Conservation (phyloP, 2,329 filamentous ascomycete genomes). For the Epichloe coenophiala region DNA sequence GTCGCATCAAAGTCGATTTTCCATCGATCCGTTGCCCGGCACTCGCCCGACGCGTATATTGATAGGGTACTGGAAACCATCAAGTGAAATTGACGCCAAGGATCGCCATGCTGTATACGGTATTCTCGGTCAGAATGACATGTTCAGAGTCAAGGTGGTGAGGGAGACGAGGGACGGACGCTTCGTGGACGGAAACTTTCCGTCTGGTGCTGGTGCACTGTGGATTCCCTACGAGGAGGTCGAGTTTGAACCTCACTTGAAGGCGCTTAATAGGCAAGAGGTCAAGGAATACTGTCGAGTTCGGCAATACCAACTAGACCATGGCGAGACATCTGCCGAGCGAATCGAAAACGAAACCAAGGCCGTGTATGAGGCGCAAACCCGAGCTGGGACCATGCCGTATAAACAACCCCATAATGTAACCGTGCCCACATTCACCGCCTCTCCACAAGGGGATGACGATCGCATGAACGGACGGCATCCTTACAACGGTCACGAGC, state of each 20-base stretch:
- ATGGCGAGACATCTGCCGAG: slow-evolving; percentile 35
- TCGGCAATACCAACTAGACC: slow-evolving; percentile 43
- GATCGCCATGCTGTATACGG: slow-evolving; percentile 51
- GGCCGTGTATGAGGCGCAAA: slow-evolving; percentile 38
- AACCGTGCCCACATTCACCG: slow-evolving; percentile 10
- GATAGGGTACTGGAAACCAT: slow-evolving; percentile 46
- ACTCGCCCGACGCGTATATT: slow-evolving; percentile 44
- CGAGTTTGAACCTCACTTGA: slow-evolving; percentile 41
- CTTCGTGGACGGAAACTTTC: slow-evolving; percentile 45
- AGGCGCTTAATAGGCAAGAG: slow-evolving; percentile 36
- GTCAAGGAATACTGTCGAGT: slow-evolving; percentile 52
- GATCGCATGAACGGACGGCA: slow-evolving; percentile 6
- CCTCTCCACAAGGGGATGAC: slow-evolving; percentile 11
- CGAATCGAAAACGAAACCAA: slow-evolving; percentile 35
- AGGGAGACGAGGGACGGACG: slow-evolving; percentile 47
- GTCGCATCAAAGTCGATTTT: slow-evolving; percentile 9
- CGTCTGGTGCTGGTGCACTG: slow-evolving; percentile 42
- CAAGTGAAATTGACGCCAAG: slow-evolving; percentile 28
- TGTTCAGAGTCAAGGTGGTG: slow-evolving; percentile 50
- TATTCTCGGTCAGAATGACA: slow-evolving; percentile 48
- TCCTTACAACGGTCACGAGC: slow-evolving; percentile 22
- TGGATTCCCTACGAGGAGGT: slow-evolving; percentile 53
- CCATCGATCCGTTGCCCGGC: slow-evolving; percentile 32
- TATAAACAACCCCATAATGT: slow-evolving; percentile 11
- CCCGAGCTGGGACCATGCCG: slow-evolving; percentile 23